A percentile compares a stretch with the other conserved stretches of the same genome.
These are phyloP conservation scores for Aspergillus ustus DNA, from an alignment of 2,329 filamentous ascomycete species.

Conservation along the genomic window DNA sequence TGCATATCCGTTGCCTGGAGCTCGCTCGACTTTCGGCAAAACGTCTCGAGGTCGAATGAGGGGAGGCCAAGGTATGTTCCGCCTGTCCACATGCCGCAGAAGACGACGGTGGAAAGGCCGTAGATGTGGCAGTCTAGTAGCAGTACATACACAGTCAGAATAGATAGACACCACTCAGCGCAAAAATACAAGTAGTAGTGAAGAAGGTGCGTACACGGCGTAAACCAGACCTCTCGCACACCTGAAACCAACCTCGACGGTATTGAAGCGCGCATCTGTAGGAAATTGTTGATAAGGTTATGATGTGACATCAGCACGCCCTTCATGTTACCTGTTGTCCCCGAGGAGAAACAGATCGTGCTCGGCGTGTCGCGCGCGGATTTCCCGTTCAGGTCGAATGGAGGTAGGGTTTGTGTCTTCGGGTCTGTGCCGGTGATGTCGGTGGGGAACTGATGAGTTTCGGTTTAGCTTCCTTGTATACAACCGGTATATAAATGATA, in stretches of 20 bases:
- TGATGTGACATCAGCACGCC: conserved; percentile 79
- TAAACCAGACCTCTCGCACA: conserved; percentile 27
- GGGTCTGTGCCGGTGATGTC: conserved; percentile 20
- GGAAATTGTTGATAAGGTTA: conserved; percentile 74
- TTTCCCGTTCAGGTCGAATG: conserved; percentile 26
- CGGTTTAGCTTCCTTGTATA: neutral
- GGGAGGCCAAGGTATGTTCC: conserved; percentile 20
- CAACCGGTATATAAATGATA: neutral
- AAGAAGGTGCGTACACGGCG: conserved; percentile 20
- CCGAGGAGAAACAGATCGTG: conserved; percentile 66
- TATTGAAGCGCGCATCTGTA: conserved; percentile 24
- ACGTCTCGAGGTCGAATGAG: conserved; percentile 24
- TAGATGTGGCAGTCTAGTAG: conserved; percentile 27
- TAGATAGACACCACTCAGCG: no score
- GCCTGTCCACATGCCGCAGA: conserved; percentile 28
- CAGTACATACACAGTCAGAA: neutral
- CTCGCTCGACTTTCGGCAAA: conserved; percentile 24
- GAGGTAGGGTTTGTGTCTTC: conserved; percentile 21
- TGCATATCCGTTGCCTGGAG: conserved; percentile 26
- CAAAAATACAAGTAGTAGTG: no score
- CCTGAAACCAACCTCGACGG: conserved; percentile 21
- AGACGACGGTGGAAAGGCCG: conserved; percentile 21
- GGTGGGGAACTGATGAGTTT: conserved; percentile 23
- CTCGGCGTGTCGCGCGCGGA: conserved; percentile 25
- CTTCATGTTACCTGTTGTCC: conserved; percentile 84